phyloP scores from a whole-genome alignment of 495 filamentous ascomycete genomes.

The Xylaria flabelliformis region DNA sequence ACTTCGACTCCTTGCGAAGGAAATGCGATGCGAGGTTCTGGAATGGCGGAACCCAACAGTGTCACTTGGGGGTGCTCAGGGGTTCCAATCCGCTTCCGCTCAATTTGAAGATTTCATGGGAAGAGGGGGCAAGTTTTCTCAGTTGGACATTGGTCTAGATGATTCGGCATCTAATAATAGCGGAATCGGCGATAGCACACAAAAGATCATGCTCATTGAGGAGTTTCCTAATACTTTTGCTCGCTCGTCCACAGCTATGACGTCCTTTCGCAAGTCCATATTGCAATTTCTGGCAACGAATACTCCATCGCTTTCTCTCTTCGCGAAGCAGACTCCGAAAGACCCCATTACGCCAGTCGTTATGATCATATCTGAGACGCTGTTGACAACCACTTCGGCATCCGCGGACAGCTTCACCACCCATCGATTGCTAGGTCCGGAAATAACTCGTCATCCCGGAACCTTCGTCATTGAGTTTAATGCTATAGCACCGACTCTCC shows the following conservation, averaged over 20 bases:
- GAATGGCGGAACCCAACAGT: slow-evolving; percentile 90
- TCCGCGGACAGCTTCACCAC: slow-evolving; percentile 87
- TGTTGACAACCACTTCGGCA: slow-evolving; percentile 75
- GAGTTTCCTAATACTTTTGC: slow-evolving; percentile 90
- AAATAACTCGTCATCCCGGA: slow-evolving; percentile 78
- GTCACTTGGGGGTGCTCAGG: slow-evolving; percentile 61
- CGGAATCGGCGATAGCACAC: slow-evolving; percentile 31
- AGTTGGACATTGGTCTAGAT: slow-evolving; percentile 67
- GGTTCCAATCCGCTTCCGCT: slow-evolving; percentile 67
- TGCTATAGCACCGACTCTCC: slow-evolving; percentile 82
- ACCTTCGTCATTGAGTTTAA: slow-evolving; percentile 88
- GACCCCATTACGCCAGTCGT: slow-evolving; percentile 74
- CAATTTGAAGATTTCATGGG: slow-evolving; percentile 92
- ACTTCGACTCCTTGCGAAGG: slow-evolving; percentile 72
- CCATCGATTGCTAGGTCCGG: slow-evolving; percentile 83
- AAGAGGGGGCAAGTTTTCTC: slow-evolving; percentile 76
- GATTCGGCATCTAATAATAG: slow-evolving; percentile 29
- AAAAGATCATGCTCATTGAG: slow-evolving; percentile 79
- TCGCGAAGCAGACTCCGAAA: slow-evolving; percentile 38
- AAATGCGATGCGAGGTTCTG: slow-evolving; percentile 72
- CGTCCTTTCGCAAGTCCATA: slow-evolving; percentile 77
- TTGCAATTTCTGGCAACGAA: slow-evolving; percentile 73
- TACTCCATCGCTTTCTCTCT: slow-evolving; percentile 51
- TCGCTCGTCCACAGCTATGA: slow-evolving; percentile 67
- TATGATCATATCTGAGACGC: slow-evolving; percentile 88